Evolutionary conservation across 768 basidiomycete species (phyloP), one percentile per base, ranked within the genome.

Genomic region (Albatrellus ellisii): DNA sequence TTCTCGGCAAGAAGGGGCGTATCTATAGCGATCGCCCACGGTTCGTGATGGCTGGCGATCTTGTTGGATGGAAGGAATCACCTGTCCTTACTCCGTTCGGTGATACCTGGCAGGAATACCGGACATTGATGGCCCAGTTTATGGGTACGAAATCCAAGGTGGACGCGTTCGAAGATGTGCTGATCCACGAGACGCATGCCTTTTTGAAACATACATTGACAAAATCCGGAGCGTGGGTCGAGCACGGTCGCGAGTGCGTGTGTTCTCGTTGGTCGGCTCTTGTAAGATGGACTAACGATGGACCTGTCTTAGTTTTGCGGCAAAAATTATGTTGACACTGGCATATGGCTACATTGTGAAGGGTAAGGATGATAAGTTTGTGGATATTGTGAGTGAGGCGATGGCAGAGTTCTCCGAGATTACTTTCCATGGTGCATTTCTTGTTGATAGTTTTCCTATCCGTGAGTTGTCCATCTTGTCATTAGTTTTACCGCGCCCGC

Each of bases 81-180:
- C 55, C 70, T n/a, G 69, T 69, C 11, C 56, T 72, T 4, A 51
- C 65, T 11, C 60, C 55, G 1, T 71, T 72, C 32, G 68, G 69
- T 17, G 32, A 59, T 0, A 63, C 64, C 3, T 68, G 67, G 44
- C 62, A 69, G 14, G 57, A 54, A 3, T 71, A 63, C 46, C 65
- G 70, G 29, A 67, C 66, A 43, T 54, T 67, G 22, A 63, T 73
- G 43, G 56, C 65, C 11, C 61, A 59, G 20, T 56, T 62, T 24
- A 54, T 73, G 38, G 71, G 71, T 2, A 50, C 56, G 14, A 33
- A 26, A 11, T 20, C 41, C 3, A 27, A 27, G 3, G 26, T 31
- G 14, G 22, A 15, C 20, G n/a, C 22, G 18, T 33, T 15, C 31
- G n/a, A 42, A 18, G 36, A 37, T 18, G 12, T 45, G 24, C 17